Evolutionary conservation across 768 basidiomycete genomes (phyloP).

Genomic region (Hirschioporus abietinus): DNA sequence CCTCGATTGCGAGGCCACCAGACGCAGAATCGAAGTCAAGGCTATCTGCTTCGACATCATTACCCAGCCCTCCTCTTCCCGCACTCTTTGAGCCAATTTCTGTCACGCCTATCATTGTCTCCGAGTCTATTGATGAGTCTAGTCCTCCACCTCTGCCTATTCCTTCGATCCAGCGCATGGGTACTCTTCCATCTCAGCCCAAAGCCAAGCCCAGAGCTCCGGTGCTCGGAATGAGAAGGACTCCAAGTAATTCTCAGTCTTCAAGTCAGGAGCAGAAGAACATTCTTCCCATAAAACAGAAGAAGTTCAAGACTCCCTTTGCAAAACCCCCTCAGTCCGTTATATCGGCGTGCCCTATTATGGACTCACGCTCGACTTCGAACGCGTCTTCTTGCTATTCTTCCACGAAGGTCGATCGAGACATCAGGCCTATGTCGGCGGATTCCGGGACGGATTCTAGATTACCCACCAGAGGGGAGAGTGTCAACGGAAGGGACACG

Average conservation of each 20-base stretch:
- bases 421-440: neutral
- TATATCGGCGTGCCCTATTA: neutral
- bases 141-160: neutral
- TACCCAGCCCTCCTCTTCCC: neutral
- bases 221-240: neutral
- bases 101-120: neutral
- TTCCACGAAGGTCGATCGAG: neutral
- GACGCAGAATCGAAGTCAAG: neutral
- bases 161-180: neutral
- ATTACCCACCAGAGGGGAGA: neutral
- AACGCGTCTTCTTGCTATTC: neutral
- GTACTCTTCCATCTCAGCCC: neutral
- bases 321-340: neutral
- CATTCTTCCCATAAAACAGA: neutral
- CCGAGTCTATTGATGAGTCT: neutral
- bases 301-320: neutral
- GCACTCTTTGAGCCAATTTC: neutral
- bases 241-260: neutral
- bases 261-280: neutral
- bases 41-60: neutral
- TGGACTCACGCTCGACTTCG: neutral
- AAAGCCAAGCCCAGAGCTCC: neutral
- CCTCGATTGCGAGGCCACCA: neutral
- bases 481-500: neutral
- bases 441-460: neutral